These are phyloP conservation scores for Trapa bicornis DNA, from an alignment of 345 rosid species.

Conservation along the genomic window DNA sequence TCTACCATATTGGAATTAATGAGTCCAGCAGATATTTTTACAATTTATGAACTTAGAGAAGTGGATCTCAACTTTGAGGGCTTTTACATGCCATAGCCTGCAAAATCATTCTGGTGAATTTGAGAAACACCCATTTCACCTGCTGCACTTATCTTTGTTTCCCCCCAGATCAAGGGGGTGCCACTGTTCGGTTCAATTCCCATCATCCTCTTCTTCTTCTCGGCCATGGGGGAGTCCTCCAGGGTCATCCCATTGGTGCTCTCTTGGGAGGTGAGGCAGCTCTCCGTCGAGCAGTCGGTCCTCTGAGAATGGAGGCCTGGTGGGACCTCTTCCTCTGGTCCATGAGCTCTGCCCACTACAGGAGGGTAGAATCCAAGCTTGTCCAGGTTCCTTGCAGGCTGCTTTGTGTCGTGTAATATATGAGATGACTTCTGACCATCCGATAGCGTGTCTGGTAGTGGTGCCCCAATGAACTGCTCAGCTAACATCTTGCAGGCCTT, in stretches of 20 bases:
- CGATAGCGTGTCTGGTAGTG: constrained; percentile 11
- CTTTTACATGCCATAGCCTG: constrained; percentile 27
- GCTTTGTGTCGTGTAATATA: background rate
- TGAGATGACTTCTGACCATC: background rate
- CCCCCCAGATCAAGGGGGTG: constrained; percentile 31
- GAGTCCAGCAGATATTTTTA: no score
- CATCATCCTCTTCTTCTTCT: constrained; percentile 29
- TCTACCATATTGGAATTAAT: no score
- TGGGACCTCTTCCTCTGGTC: constrained; percentile 24
- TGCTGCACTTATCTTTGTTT: constrained; percentile 20
- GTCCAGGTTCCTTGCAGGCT: constrained; percentile 11
- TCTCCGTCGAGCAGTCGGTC: constrained; percentile 52
- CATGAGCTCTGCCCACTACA: constrained; percentile 6
- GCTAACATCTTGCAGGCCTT: constrained; percentile 60
- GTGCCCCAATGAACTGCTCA: constrained; percentile 38
- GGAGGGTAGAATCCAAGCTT: constrained; percentile 26
- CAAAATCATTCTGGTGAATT: constrained; percentile 21
- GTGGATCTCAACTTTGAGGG: no score
- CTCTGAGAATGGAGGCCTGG: constrained; percentile 38
- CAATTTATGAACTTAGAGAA: no score
- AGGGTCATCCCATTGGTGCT: constrained; percentile 34
- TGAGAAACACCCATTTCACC: constrained; percentile 16
- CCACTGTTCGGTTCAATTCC: constrained; percentile 23
- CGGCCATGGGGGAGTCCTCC: constrained; percentile 34
- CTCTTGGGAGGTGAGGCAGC: constrained; percentile 57